Evolutionary conservation across 2,329 filamentous ascomycete genomes (phyloP).

Genomic region (Cladosporium sp.): DNA sequence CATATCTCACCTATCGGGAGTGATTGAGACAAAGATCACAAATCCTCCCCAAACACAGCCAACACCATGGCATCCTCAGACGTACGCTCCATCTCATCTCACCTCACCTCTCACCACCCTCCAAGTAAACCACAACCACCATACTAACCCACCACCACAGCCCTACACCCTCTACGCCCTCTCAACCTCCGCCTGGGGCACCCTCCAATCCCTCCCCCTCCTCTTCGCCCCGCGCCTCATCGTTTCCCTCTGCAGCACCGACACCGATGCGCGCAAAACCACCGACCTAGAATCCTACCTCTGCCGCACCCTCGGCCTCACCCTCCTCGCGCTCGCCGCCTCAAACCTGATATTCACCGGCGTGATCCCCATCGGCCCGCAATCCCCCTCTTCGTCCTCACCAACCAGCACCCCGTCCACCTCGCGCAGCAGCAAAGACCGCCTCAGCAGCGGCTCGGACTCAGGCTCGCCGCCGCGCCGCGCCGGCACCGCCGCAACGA

Average conservation of each 20-base stretch:
- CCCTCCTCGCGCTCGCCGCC: slow-evolving; percentile 65
- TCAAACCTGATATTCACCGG: slow-evolving; percentile 71
- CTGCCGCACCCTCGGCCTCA: slow-evolving; percentile 68
- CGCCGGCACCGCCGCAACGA: background rate
- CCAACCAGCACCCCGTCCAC: background rate
- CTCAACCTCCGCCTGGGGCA: slow-evolving; percentile 47
- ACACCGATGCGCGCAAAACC: slow-evolving; percentile 55
- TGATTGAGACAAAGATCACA: background rate
- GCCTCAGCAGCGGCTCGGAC: slow-evolving; percentile 21
- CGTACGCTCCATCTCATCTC: slow-evolving; percentile 1
- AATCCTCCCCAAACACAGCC: background rate
- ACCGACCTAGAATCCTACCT: slow-evolving; percentile 71
- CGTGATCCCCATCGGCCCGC: slow-evolving; percentile 60
- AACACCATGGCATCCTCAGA: slow-evolving; percentile 14
- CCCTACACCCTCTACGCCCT: slow-evolving; percentile 49
- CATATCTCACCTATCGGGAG: background rate
- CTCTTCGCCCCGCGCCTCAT: slow-evolving; percentile 64
- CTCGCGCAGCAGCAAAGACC: slow-evolving; percentile 14
- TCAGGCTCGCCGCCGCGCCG: slow-evolving; percentile 5
- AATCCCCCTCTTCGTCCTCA: background rate
- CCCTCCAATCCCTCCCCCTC: slow-evolving; percentile 54
- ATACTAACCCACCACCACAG: slow-evolving; percentile 30
- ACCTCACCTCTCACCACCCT: background rate
- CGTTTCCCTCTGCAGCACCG: slow-evolving; percentile 55
- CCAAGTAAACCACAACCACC: background rate